Evolutionary conservation across 2,329 filamentous ascomycete genomes (phyloP), one percentile per base, ranked within the genome.

Genomic region (Capronia coronata): DNA sequence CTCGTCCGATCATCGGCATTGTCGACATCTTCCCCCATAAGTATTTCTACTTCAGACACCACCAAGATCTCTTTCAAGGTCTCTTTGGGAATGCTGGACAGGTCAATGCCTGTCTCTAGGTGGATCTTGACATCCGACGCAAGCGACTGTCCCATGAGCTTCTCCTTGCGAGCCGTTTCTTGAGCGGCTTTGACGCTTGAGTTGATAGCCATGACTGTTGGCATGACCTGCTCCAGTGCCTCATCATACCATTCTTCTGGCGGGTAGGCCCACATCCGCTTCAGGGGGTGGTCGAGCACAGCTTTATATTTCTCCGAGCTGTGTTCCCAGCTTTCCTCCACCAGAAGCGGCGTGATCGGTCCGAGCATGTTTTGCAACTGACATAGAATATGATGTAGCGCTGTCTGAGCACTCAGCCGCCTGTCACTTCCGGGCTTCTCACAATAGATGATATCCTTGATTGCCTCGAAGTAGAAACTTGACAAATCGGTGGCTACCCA

Each of bases 381-480:
- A 4, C 79, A 70, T 53, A 91, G 82, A 47, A 96, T 79, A 22
- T 75, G 65, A 40, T 72, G 73, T 6, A 83, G 67, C 1, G 78
- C 75, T 3, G 70, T 74, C 58, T 84, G 80, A 1, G 78, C 76
- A 18, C 73, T 71, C 21, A 71, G 63, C 45, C 80, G 73, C 41
- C 86, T 68, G 3, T 78, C 73, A 40, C 85, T 84, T 11, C 78
- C 75, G 11, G 79, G 78, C 52, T 83, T 79, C 23, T 86, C 87
- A 39, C 90, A 93, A 71, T 98, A 98, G 1, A 97, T 74, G 2
- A 87, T 77, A 62, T 98, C 93, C 68, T 98, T 98, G 61, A 90
- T 75, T 0, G 86, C 82, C 67, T 98, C 93, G 49, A 98, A 80
- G 66, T 97, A 98, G 67, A 96, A 94, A 0, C 91, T 84, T 0